Evolutionary conservation across 345 rosid genomes (phyloP).

Genomic region (Salix viminalis): DNA sequence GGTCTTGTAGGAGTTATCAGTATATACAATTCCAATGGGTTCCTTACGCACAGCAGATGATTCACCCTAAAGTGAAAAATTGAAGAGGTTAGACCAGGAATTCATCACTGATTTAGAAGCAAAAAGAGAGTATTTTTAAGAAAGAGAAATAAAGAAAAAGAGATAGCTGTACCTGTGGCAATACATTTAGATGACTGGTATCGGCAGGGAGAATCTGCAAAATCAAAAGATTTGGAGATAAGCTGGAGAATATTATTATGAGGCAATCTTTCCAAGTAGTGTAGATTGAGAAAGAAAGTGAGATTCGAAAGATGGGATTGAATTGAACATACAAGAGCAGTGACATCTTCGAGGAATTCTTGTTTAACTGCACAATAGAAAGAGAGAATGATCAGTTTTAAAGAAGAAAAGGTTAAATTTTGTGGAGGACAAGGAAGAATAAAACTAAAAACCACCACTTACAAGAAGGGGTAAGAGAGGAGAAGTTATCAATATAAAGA

Average conservation of each 20-base stretch:
- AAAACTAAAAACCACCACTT: background rate
- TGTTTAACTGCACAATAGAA: slow-evolving; percentile 46
- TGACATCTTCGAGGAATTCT: slow-evolving; percentile 64
- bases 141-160: background rate
- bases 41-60: slow-evolving; percentile 44
- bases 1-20: slow-evolving; percentile 20
- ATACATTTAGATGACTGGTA: slow-evolving; percentile 50
- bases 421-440: background rate
- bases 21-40: slow-evolving; percentile 53
- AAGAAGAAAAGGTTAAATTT: background rate
- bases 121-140: background rate
- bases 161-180: slow-evolving; percentile 53
- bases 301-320: background rate
- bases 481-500: slow-evolving; percentile 55
- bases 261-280: background rate
- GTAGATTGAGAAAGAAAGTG: background rate
- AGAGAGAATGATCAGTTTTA: background rate
- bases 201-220: slow-evolving; percentile 58
- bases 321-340: slow-evolving; percentile 49
- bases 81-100: slow-evolving; percentile 30
- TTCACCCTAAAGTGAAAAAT: slow-evolving; percentile 38
- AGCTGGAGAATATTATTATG: background rate
- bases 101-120: background rate
- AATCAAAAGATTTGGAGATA: background rate
- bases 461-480: slow-evolving; percentile 48